phyloP scores from a whole-genome alignment of 345 rosid species.

The Eutrema japonicum region DNA sequence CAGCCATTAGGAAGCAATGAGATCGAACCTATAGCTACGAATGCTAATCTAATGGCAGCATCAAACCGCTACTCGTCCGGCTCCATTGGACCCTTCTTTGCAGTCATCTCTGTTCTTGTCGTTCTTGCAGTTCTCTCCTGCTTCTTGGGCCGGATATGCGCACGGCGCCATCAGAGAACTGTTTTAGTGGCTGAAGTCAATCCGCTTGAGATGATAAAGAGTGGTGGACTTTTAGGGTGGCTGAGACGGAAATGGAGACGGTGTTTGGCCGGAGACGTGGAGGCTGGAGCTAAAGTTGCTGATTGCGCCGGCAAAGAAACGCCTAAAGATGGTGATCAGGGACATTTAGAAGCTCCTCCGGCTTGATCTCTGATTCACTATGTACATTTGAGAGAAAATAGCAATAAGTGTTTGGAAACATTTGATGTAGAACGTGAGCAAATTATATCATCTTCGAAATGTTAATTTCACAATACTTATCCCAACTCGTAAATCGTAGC shows the following conservation, averaged over 20 bases:
- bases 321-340: conserved; percentile 23
- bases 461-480: conserved; percentile 1
- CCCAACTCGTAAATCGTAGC: background rate
- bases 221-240: conserved; percentile 55
- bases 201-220: conserved; percentile 51
- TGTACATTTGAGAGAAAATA: background rate
- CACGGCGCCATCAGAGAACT: conserved; percentile 15
- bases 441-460: background rate
- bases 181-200: conserved; percentile 27
- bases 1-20: conserved; percentile 27
- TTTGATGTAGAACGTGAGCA: background rate
- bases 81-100: conserved; percentile 76
- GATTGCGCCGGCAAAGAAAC: conserved; percentile 30
- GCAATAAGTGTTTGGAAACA: background rate
- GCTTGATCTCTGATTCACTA: conserved; percentile 5
- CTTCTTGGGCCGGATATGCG: conserved; percentile 59
- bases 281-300: conserved; percentile 51
- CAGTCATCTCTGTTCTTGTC: conserved; percentile 57
- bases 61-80: conserved; percentile 51
- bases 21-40: conserved; percentile 32
- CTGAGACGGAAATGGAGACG: conserved; percentile 43
- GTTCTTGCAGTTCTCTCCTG: conserved; percentile 66
- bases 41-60: conserved; percentile 29
- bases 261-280: conserved; percentile 50
- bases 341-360: conserved; percentile 16